Conservation (phyloP, 2,329 filamentous ascomycete genomes). For the Sporothrix dimorphospora region DNA sequence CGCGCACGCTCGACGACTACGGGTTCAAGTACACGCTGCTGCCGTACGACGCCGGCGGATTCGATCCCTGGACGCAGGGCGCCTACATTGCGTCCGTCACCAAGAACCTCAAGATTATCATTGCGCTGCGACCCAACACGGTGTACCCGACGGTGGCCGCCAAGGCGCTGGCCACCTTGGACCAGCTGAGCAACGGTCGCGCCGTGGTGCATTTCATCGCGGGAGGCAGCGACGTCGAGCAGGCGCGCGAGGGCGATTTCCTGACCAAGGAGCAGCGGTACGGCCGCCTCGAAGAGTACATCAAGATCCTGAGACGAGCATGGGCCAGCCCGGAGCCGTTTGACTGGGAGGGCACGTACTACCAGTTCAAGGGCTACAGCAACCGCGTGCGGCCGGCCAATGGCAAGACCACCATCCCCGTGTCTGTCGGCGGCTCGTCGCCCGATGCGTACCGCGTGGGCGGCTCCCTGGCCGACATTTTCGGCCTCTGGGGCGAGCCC, state of each 20-base stretch:
- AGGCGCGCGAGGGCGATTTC: constrained; percentile 64
- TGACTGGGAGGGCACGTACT: constrained; percentile 64
- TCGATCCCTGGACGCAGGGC: constrained; percentile 61
- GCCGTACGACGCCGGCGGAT: constrained; percentile 59
- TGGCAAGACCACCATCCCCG: constrained; percentile 51
- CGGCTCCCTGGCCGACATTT: constrained; percentile 62
- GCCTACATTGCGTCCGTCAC: constrained; percentile 61
- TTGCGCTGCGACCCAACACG: constrained; percentile 64
- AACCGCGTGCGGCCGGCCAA: constrained; percentile 58
- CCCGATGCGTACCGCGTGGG: constrained; percentile 63
- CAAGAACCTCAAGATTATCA: constrained; percentile 63
- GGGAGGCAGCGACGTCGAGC: constrained; percentile 62
- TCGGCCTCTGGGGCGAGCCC: constrained; percentile 66
- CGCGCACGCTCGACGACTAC: constrained; percentile 61
- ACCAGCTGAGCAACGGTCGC: constrained; percentile 60
- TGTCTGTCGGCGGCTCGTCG: constrained; percentile 63
- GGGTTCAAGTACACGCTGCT: constrained; percentile 65
- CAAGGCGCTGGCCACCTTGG: constrained; percentile 63
- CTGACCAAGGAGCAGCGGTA: constrained; percentile 61
- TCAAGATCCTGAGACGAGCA: constrained; percentile 61
- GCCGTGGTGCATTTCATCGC: constrained; percentile 65
- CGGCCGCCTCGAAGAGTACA: constrained; percentile 62
- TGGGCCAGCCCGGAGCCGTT: constrained; percentile 62
- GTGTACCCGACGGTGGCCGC: constrained; percentile 65
- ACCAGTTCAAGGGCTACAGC: constrained; percentile 61